Conservation (phyloP, 306 rosid genomes). For the Datisca glomerata region DNA sequence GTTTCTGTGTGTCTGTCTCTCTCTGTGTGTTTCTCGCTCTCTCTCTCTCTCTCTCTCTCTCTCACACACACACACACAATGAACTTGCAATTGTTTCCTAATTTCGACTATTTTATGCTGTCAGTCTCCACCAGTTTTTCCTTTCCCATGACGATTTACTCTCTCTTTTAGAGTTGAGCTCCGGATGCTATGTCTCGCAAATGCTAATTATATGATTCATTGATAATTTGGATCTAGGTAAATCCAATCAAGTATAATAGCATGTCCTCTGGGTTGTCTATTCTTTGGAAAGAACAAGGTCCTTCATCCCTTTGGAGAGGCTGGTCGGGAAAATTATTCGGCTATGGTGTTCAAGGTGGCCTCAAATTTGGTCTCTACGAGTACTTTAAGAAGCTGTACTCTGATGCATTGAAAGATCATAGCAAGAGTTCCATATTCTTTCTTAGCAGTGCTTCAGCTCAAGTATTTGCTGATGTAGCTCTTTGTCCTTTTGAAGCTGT, state of each 20-base stretch:
- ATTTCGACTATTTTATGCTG: neutral
- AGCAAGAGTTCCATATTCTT: slow-evolving; percentile 41
- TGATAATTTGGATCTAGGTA: slow-evolving; percentile 20
- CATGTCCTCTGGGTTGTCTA: slow-evolving; percentile 42
- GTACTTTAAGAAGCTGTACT: slow-evolving; percentile 54
- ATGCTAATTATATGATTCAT: neutral
- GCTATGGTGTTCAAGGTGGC: slow-evolving; percentile 72
- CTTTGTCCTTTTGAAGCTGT: slow-evolving; percentile 64
- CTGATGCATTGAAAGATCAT: slow-evolving; percentile 24
- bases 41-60: no score
- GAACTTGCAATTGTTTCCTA: neutral
- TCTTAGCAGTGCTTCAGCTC: slow-evolving; percentile 59
- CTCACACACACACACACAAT: no score
- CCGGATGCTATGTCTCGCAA: neutral
- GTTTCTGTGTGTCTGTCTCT: no score
- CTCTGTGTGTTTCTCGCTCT: no score
- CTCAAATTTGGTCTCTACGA: slow-evolving; percentile 63
- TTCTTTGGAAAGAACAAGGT: slow-evolving; percentile 59
- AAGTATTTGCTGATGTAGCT: slow-evolving; percentile 56
- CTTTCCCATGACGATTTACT: neutral
- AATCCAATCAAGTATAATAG: slow-evolving; percentile 45
- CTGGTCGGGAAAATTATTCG: slow-evolving; percentile 60
- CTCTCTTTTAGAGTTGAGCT: neutral
- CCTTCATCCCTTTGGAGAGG: slow-evolving; percentile 71
- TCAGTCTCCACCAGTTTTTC: neutral